phyloP scores from a whole-genome alignment of 2,329 filamentous ascomycete genomes.

The Neofusicoccum cordaticola region DNA sequence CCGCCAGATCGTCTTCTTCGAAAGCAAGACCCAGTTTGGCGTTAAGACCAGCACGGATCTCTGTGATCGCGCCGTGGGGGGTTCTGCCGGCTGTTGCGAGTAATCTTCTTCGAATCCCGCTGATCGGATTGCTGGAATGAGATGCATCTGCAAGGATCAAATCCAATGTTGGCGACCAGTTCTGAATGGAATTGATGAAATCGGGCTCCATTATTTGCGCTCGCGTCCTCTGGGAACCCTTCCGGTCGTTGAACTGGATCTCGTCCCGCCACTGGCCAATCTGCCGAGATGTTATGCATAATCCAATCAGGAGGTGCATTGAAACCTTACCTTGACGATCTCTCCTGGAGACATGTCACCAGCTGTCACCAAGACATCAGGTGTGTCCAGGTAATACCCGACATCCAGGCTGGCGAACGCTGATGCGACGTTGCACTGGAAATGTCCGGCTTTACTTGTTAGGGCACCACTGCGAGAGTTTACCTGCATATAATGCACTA shows the following conservation, averaged over 20 bases:
- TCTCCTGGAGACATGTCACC: constrained; percentile 77
- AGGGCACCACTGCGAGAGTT: constrained; percentile 46
- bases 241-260: constrained; percentile 22
- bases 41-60: constrained; percentile 43
- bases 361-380: constrained; percentile 76
- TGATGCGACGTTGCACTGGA: constrained; percentile 71
- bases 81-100: constrained; percentile 43
- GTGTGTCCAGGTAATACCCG: constrained; percentile 55
- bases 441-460: constrained; percentile 49
- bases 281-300: background rate
- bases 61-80: constrained; percentile 44
- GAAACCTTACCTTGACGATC: constrained; percentile 63
- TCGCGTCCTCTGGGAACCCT: constrained; percentile 42
- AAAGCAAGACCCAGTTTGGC: constrained; percentile 31
- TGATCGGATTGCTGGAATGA: background rate
- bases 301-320: background rate
- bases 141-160: constrained; percentile 31
- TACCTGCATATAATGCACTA: constrained; percentile 70
- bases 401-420: constrained; percentile 72
- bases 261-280: constrained; percentile 16
- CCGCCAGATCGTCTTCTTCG: constrained; percentile 28
- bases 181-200: constrained; percentile 61
- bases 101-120: constrained; percentile 25
- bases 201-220: constrained; percentile 42
- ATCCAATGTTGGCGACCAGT: constrained; percentile 57